Conservation (phyloP, 2,329 filamentous ascomycete genomes). For the Fusarium luffae region DNA sequence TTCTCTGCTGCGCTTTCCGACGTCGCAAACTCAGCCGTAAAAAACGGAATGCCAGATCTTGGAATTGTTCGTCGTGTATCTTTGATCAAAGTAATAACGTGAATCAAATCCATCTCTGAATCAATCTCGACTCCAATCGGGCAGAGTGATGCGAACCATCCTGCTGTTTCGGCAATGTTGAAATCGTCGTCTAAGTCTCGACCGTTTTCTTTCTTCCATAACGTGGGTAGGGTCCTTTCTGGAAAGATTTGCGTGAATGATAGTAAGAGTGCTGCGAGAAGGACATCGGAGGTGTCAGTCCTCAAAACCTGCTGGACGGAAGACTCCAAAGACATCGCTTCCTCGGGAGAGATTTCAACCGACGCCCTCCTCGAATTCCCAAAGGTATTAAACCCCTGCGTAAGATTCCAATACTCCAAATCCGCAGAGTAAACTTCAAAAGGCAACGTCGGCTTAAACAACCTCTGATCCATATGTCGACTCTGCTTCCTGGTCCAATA, state of each 20-base stretch:
- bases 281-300: conserved; percentile 62
- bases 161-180: conserved; percentile 67
- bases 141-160: conserved; percentile 69
- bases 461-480: conserved; percentile 49
- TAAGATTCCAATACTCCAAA: conserved; percentile 61
- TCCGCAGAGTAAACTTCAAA: conserved; percentile 55
- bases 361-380: conserved; percentile 55
- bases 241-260: conserved; percentile 67
- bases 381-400: conserved; percentile 57
- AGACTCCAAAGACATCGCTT: conserved; percentile 56
- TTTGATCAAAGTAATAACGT: conserved; percentile 64
- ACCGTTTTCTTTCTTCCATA: conserved; percentile 67
- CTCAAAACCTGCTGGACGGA: conserved; percentile 58
- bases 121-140: conserved; percentile 60
- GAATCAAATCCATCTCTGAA: conserved; percentile 60
- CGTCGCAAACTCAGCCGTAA: conserved; percentile 58
- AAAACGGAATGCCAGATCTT: conserved; percentile 61
- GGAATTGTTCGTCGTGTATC: conserved; percentile 60
- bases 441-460: conserved; percentile 50
- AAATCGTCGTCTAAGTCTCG: conserved; percentile 58
- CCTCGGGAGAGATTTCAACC: conserved; percentile 57
- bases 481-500: conserved; percentile 62
- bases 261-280: conserved; percentile 64
- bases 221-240: conserved; percentile 60
- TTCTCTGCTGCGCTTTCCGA: conserved; percentile 50